Conservation (phyloP, 2,329 filamentous ascomycete genomes). For the Botrytis squamosa region DNA sequence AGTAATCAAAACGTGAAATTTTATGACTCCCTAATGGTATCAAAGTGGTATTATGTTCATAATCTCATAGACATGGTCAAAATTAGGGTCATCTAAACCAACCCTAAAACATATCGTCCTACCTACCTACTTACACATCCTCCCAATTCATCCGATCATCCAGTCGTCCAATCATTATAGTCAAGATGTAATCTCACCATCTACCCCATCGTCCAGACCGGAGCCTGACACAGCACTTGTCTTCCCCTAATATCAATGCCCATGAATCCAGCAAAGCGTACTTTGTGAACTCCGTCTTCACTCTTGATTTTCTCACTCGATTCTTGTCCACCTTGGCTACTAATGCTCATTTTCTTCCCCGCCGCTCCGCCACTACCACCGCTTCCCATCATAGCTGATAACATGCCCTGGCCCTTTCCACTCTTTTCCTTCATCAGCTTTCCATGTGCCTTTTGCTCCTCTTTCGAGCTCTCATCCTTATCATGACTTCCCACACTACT, state of each 20-base stretch:
- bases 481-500: conserved; percentile 37
- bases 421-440: conserved; percentile 37
- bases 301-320: conserved; percentile 32
- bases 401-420: conserved; percentile 40
- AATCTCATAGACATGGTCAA: neutral
- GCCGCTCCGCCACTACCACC: conserved; percentile 22
- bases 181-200: conserved; percentile 1
- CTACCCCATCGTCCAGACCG: conserved; percentile 61
- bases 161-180: conserved; percentile 10
- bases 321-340: conserved; percentile 25
- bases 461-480: conserved; percentile 37
- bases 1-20: neutral
- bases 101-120: neutral
- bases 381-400: conserved; percentile 38
- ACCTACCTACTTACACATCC: neutral
- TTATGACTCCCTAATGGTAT: conserved; percentile 9
- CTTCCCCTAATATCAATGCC: conserved; percentile 71
- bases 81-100: neutral
- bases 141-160: conserved; percentile 15
- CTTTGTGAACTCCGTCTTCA: conserved; percentile 46
- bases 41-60: conserved; percentile 6
- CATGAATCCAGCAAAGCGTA: conserved; percentile 75
- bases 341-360: conserved; percentile 35
- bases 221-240: conserved; percentile 73
- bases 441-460: conserved; percentile 33